Base-by-base conservation (phyloP, 257 asterid species). In the Sherardia arvensis region DNA sequence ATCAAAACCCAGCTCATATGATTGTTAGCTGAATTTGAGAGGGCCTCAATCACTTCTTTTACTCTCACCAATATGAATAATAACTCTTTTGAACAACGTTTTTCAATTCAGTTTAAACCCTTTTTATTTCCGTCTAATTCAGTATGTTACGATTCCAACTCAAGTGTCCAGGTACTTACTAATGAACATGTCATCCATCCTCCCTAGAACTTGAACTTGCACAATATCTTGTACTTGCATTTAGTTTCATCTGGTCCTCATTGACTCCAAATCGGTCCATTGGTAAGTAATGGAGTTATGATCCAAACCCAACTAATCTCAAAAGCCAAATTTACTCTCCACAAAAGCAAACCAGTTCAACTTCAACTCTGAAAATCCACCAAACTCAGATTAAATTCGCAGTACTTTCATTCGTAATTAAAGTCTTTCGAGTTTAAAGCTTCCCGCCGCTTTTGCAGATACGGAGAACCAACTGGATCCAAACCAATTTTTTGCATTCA, bases 401-500 rank as follows among this genome's bases (percentile, higher is more conserved):
- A 20, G 51, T 73, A 33, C 67, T 55, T 43, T 40, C 17, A 6
- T 30, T 30, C 34, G 6, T 30, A 3, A 30, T 30, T 2, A 30
- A 30, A 30, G 48, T 40, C n/a, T 1, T 2, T 47, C 8, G 32
- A 63, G 27, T 34, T n/a, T 47, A 4, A 7, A 25, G 29, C 9
- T 29, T 51, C 22, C 61, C 53, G 66, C 67, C 61, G 66, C 67
- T 48, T 23, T 61, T 59, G 36, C 67, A 29, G 30, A 6, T 20
- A 10, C 45, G 15, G 49, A 64, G 30, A 32, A 5, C 32, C 33
- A 51, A 64, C 21, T 65, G n/a, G 8, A 49, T 49, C 7, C 49
- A 45, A 62, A 43, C 49, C 68, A 64, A 49, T 64, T 64, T 60
- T 1, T 17, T 11, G 7, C 5, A 15, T 48, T 28, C 14, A 18